A percentile compares a stretch with the other conserved stretches of the same genome.
Conservation (phyloP, 441 rosid species). For the Hypseocharis bilobata region DNA sequence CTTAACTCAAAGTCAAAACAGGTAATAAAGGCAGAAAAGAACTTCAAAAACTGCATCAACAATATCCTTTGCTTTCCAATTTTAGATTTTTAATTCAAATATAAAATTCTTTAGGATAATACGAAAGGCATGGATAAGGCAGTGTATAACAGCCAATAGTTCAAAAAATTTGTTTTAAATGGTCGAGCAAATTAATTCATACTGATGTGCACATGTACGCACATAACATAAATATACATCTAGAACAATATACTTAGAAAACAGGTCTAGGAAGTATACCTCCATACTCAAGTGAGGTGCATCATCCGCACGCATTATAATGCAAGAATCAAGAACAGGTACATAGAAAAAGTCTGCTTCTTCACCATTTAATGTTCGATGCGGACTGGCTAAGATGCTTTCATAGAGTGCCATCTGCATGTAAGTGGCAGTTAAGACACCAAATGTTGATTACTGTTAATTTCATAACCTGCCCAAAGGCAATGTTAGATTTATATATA, state of each 20-base stretch:
- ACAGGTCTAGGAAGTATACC: conserved; percentile 36
- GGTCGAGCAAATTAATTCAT: too few relatives aligned
- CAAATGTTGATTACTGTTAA: conserved; percentile 3
- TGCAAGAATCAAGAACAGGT: conserved; percentile 95
- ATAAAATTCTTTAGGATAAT: too few relatives aligned
- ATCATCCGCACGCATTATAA: conserved; percentile 84
- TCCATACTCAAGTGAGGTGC: conserved; percentile 72
- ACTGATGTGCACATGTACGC: too few relatives aligned
- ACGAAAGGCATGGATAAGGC: too few relatives aligned
- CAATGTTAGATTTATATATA: conserved; percentile 23
- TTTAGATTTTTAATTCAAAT: too few relatives aligned
- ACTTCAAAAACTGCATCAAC: too few relatives aligned
- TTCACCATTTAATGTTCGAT: conserved; percentile 79
- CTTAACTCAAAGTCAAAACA: too few relatives aligned
- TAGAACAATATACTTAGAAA: not conserved
- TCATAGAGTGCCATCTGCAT: conserved; percentile 87
- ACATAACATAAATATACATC: too few relatives aligned
- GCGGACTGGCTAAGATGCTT: conserved; percentile 67
- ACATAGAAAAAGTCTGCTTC: conserved; percentile 96
- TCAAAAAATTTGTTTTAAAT: too few relatives aligned
- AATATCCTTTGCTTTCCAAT: too few relatives aligned
- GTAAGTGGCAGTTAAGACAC: conserved; percentile 8
- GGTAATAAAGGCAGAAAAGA: too few relatives aligned
- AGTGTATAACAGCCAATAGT: too few relatives aligned
- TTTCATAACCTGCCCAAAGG: conserved; percentile 5